Evolutionary conservation across 768 basidiomycete species (phyloP), one percentile per base, ranked within the genome.

Genomic region (Solioccasus polychromus): DNA sequence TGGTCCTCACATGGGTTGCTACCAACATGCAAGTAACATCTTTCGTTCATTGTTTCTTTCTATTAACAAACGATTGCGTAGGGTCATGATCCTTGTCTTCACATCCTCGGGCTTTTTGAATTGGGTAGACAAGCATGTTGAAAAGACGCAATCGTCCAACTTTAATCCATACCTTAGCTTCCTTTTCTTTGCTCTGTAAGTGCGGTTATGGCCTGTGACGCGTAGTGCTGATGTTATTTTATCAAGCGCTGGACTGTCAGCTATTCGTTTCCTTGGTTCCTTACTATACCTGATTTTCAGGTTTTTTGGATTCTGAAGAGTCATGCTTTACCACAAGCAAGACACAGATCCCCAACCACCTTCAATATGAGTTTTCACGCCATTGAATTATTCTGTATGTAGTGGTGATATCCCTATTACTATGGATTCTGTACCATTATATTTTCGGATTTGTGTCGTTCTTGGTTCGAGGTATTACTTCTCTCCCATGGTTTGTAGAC

Each of bases 91-190:
- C 51, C 59, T 88, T 31, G 73, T 79, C 30, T 89, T 89, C 69
- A 91, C 88, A 8, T 89, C 86, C 8, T 73, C 71, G 5, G 85
- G 79, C 7, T 94, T 94, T 68, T 74, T 77, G 31, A 72, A 79
- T 15, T 93, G 87, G 85, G 82, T 88, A 25, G 67, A 75, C 20
- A 44, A 68, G 24, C 79, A 86, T 53, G 71, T 90, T 40, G 63
- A 74, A 37, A 64, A 60, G n/a, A 63, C 68, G 1, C 68, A 70
- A 4, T 71, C 75, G 45, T 70, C 78, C 12, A 73, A 74, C 19
- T 92, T 93, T 72, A 94, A 94, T 59, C 90, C 92, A n/a, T 94
- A 93, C 66, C 76, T 90, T 39, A 80, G 78, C 23, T 85, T 90
- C 72, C 75, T 93, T 44, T 93, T 94, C 75, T 81, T 69, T 52